phyloP scores from a whole-genome alignment of 768 basidiomycete species.

The Boletus rufocinnamomeus region DNA sequence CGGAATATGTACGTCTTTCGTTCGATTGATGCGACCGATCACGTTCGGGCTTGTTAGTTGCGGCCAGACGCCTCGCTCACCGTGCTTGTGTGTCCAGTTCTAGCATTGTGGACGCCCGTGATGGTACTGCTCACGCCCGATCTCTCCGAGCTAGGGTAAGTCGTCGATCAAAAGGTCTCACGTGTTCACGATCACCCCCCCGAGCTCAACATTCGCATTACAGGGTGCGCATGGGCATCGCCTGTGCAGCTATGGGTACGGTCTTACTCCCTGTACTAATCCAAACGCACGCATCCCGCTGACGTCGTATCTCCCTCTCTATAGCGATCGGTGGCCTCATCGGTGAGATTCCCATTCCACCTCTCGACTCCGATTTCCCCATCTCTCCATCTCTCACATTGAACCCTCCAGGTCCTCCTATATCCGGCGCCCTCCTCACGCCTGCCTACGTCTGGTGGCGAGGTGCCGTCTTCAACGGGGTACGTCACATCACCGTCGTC shows the following conservation, averaged over 20 bases:
- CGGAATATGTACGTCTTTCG: conserved; percentile 42
- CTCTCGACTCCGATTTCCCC: background rate
- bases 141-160: conserved; percentile 54
- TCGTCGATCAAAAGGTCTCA: background rate
- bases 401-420: conserved; percentile 49
- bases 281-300: background rate
- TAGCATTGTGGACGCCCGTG: conserved; percentile 45
- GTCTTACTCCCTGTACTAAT: background rate
- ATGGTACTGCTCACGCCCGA: conserved; percentile 46
- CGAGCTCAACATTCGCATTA: background rate
- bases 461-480: conserved; percentile 54
- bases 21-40: background rate
- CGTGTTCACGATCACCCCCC: background rate
- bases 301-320: background rate
- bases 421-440: conserved; percentile 58
- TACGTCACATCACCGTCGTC: conserved; percentile 13
- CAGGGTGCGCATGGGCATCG: conserved; percentile 49
- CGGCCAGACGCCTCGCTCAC: background rate
- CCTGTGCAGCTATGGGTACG: conserved; percentile 49
- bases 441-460: conserved; percentile 58
- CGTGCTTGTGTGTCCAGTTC: conserved; percentile 28
- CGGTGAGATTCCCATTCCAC: conserved; percentile 8
- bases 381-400: background rate
- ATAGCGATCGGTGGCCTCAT: conserved; percentile 20
- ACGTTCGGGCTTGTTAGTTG: background rate